Percentiles rank a stretch among this genome's conserved stretches.
Evolutionary conservation across 257 asterid genomes (phyloP).

Genomic region (Nicotiana benthamiana): DNA sequence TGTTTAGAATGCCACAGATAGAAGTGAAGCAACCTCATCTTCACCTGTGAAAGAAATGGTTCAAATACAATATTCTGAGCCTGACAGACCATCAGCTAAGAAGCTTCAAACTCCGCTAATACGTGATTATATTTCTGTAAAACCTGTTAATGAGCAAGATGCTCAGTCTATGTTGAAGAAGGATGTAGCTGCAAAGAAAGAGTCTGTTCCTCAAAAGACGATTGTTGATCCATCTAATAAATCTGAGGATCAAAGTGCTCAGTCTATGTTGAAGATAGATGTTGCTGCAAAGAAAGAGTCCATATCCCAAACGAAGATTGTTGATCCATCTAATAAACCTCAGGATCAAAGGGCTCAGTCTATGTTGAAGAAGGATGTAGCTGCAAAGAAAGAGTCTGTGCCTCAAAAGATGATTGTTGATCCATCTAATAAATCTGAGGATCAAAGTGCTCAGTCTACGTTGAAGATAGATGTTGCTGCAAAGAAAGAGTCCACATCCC

Average conservation of each 20-base stretch:
- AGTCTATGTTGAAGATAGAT: conserved; percentile 4
- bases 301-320: conserved; percentile 13
- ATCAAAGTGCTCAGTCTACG: neutral
- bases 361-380: conserved; percentile 4
- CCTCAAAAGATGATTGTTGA: conserved; percentile 20
- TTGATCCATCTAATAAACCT: conserved; percentile 18
- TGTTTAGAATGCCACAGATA: conserved; percentile 68
- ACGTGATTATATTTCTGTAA: neutral
- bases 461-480: conserved; percentile 12
- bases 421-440: conserved; percentile 8
- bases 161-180: conserved; percentile 10
- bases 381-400: conserved; percentile 12
- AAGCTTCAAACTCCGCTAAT: conserved; percentile 20
- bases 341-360: neutral
- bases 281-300: conserved; percentile 11
- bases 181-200: conserved; percentile 13
- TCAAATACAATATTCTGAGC: conserved; percentile 20
- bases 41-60: conserved; percentile 21
- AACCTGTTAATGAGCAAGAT: conserved; percentile 19
- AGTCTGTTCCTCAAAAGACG: conserved; percentile 11
- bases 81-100: conserved; percentile 11
- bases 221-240: conserved; percentile 20
- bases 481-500: conserved; percentile 13
- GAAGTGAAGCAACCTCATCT: conserved; percentile 30
- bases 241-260: conserved; percentile 2